Evolutionary conservation across 108 stramenopile species (phyloP).

Genomic region (Bacterosira constricta): DNA sequence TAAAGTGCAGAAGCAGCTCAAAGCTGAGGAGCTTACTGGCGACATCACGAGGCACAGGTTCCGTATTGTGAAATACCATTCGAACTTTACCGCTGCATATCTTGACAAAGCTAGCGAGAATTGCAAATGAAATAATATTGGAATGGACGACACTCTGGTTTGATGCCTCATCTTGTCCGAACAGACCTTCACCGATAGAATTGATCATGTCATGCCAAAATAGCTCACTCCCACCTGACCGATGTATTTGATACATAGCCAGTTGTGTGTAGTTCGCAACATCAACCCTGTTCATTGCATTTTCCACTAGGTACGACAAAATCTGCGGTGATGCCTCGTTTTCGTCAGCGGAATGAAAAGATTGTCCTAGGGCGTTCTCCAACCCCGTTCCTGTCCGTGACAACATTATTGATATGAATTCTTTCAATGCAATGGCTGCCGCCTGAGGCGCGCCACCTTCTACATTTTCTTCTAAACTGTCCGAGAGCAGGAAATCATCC

Average conservation of each 20-base stretch:
- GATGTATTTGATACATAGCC: slow-evolving; percentile 81
- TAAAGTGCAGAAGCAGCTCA: slow-evolving; percentile 72
- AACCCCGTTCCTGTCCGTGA: slow-evolving; percentile 18
- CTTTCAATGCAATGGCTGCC: slow-evolving; percentile 71
- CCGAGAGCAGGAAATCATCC: slow-evolving; percentile 30
- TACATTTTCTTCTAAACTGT: slow-evolving; percentile 9
- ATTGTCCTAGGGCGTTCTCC: background rate
- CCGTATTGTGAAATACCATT: slow-evolving; percentile 37
- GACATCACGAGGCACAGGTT: slow-evolving; percentile 72
- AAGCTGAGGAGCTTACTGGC: slow-evolving; percentile 82
- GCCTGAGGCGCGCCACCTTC: slow-evolving; percentile 75
- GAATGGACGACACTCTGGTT: slow-evolving; percentile 31
- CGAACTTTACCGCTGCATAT: slow-evolving; percentile 70
- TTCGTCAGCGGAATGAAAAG: background rate
- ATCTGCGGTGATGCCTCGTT: background rate
- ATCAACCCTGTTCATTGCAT: slow-evolving; percentile 62
- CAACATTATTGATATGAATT: slow-evolving; percentile 60
- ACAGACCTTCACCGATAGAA: slow-evolving; percentile 71
- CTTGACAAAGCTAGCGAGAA: slow-evolving; percentile 79
- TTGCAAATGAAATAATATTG: slow-evolving; percentile 67
- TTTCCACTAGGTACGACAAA: slow-evolving; percentile 51
- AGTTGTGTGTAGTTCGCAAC: slow-evolving; percentile 78
- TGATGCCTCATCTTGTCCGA: slow-evolving; percentile 53
- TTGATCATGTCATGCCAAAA: slow-evolving; percentile 92
- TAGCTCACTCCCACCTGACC: slow-evolving; percentile 86